These are phyloP conservation scores for Eucalyptus regnans DNA, from an alignment of 345 rosid genomes.

Conservation along the genomic window DNA sequence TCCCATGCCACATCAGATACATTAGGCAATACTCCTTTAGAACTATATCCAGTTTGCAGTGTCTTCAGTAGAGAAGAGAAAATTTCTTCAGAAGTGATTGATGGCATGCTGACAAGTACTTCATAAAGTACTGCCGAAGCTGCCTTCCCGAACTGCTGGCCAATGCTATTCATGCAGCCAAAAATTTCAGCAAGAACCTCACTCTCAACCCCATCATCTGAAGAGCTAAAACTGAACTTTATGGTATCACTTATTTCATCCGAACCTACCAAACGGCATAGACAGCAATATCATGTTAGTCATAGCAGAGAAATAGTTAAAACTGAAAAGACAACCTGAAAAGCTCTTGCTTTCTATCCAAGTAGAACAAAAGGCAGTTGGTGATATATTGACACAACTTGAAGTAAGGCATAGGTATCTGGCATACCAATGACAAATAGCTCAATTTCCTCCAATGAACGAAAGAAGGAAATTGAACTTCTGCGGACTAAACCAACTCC, in stretches of 20 bases:
- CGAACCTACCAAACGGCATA: conserved; percentile 22
- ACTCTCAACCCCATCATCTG: conserved; percentile 25
- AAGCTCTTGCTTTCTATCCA: not conserved
- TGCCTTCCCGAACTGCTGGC: conserved; percentile 74
- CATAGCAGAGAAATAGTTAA: not conserved
- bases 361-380: not conserved
- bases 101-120: conserved; percentile 41
- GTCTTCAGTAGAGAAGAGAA: conserved; percentile 65
- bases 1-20: conserved; percentile 38
- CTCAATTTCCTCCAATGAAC: conserved; percentile 55
- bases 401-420: not conserved
- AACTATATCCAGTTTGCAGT: conserved; percentile 65
- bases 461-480: conserved; percentile 68
- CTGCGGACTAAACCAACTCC: conserved; percentile 77
- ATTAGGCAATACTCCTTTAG: conserved; percentile 10
- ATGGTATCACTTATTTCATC: conserved; percentile 31
- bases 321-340: not conserved
- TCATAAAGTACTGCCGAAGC: conserved; percentile 75
- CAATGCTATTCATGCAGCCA: conserved; percentile 41
- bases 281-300: not conserved
- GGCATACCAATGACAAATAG: conserved; percentile 54
- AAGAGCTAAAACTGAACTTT: conserved; percentile 28
- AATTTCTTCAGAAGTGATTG: conserved; percentile 62
- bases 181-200: conserved; percentile 61
- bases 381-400: not conserved